These are phyloP conservation scores for Pyrus betulifolia DNA, from an alignment of 306 rosid species.

Conservation along the genomic window DNA sequence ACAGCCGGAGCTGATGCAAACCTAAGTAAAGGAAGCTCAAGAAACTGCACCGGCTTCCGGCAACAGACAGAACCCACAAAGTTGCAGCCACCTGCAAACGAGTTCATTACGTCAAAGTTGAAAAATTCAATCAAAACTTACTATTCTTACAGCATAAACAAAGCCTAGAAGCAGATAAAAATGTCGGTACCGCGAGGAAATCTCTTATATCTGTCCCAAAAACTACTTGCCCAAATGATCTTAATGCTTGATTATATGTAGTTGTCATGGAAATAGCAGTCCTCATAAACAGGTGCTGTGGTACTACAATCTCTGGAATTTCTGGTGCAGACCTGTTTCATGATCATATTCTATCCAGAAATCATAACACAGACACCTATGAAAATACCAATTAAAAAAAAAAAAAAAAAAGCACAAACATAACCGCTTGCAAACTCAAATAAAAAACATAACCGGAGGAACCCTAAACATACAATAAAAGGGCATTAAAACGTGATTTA, in stretches of 20 bases:
- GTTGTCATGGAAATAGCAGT: constrained; percentile 28
- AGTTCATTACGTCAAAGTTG: constrained; percentile 16
- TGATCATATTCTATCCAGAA: background rate
- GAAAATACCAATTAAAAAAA: background rate
- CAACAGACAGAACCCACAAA: constrained; percentile 38
- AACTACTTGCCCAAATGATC: constrained; percentile 30
- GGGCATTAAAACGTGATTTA: background rate
- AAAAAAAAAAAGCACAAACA: background rate
- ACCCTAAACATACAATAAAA: background rate
- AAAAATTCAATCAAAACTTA: background rate
- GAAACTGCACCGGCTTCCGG: constrained; percentile 28
- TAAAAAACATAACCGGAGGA: background rate
- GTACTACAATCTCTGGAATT: constrained; percentile 24
- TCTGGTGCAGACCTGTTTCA: constrained; percentile 34
- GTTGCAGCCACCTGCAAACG: constrained; percentile 36
- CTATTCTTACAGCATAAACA: background rate
- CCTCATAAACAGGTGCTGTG: constrained; percentile 23
- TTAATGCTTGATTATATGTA: constrained; percentile 19
- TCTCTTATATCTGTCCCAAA: constrained; percentile 31
- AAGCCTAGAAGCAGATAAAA: constrained; percentile 11
- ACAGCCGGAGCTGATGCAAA: constrained; percentile 20
- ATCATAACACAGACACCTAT: background rate
- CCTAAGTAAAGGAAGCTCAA: constrained; percentile 43
- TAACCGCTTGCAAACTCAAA: background rate
- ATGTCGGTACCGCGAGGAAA: constrained; percentile 33